Evolutionary conservation across 805 yeast genomes (phyloP).

Genomic region (Lipomyces anomalus): DNA sequence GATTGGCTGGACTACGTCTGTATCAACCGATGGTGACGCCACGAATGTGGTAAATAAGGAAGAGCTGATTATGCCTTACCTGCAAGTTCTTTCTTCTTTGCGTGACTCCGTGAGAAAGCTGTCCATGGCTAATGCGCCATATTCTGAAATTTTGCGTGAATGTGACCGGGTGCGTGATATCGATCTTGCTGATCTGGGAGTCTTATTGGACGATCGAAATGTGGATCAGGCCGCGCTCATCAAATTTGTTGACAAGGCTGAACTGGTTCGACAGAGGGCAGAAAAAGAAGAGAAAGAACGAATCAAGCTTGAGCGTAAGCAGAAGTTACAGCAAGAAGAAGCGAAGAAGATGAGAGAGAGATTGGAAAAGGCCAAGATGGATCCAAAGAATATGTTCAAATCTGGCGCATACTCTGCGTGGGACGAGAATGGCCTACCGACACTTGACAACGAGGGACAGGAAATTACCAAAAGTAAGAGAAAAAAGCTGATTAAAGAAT

Average conservation of each 20-base stretch:
- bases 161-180: conserved; percentile 69
- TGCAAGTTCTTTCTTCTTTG: conserved; percentile 68
- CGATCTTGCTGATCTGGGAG: conserved; percentile 68
- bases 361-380: conserved; percentile 64
- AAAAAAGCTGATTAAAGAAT: conserved; percentile 75
- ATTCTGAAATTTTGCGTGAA: conserved; percentile 52
- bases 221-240: conserved; percentile 60
- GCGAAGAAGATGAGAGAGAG: conserved; percentile 51
- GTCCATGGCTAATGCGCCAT: conserved; percentile 59
- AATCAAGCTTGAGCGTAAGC: conserved; percentile 53
- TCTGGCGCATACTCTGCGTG: conserved; percentile 61
- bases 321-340: conserved; percentile 35
- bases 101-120: conserved; percentile 73
- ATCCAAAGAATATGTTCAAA: conserved; percentile 68
- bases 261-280: conserved; percentile 50
- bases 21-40: conserved; percentile 33
- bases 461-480: conserved; percentile 78
- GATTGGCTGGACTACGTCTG: conserved; percentile 63
- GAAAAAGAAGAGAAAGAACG: conserved; percentile 51
- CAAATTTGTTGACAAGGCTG: conserved; percentile 75
- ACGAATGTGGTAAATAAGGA: conserved; percentile 40
- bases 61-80: conserved; percentile 72
- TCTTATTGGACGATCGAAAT: conserved; percentile 83
- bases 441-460: conserved; percentile 67
- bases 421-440: conserved; percentile 83